Evolutionary conservation across 805 yeast genomes (phyloP).

Genomic region (Saccharomycopsis capsularis): DNA sequence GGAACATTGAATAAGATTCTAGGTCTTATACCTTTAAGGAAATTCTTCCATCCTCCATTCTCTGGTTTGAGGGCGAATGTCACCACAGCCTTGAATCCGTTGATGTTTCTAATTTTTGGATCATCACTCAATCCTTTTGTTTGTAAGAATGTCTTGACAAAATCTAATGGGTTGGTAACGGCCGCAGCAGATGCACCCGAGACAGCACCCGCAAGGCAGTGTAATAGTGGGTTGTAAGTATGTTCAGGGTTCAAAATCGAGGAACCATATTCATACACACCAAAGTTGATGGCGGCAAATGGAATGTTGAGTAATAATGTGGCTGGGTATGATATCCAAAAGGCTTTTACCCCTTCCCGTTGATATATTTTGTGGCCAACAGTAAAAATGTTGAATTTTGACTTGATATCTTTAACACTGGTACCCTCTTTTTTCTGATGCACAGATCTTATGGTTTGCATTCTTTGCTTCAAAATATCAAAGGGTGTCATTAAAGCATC

Average conservation of each 20-base stretch:
- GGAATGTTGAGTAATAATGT: slow-evolving; percentile 89
- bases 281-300: slow-evolving; percentile 89
- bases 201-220: slow-evolving; percentile 86
- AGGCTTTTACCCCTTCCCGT: slow-evolving; percentile 68
- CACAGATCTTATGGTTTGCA: slow-evolving; percentile 48
- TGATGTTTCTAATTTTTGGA: slow-evolving; percentile 6
- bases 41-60: slow-evolving; percentile 52
- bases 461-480: slow-evolving; percentile 90
- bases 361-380: slow-evolving; percentile 44
- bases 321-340: slow-evolving; percentile 90
- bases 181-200: slow-evolving; percentile 97
- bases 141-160: slow-evolving; percentile 85
- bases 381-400: slow-evolving; percentile 25
- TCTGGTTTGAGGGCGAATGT: slow-evolving; percentile 9
- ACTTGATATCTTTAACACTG: slow-evolving; percentile 1
- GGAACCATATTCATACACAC: slow-evolving; percentile 82
- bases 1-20: slow-evolving; percentile 91
- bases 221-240: slow-evolving; percentile 79
- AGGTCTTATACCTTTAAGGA: slow-evolving; percentile 80
- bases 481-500: slow-evolving; percentile 98
- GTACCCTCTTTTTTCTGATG: slow-evolving; percentile 27
- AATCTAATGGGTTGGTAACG: slow-evolving; percentile 88
- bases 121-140: slow-evolving; percentile 33
- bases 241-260: slow-evolving; percentile 71
- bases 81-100: not conserved